These are phyloP conservation scores for Solanum sitiens DNA, from an alignment of 257 asterid genomes.

Conservation along the genomic window DNA sequence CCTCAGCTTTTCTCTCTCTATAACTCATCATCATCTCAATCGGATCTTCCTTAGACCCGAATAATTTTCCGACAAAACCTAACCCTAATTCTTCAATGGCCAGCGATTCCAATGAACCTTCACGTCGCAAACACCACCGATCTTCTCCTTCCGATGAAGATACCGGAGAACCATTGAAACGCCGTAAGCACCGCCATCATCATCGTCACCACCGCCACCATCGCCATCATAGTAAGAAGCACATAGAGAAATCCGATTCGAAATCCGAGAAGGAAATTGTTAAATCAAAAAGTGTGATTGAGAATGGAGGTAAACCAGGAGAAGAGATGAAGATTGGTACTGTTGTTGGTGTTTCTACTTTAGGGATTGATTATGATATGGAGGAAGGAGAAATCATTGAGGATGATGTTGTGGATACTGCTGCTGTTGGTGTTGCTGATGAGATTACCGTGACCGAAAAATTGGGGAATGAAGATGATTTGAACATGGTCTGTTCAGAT, in stretches of 20 bases:
- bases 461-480: conserved; percentile 23
- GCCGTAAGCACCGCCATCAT: conserved; percentile 82
- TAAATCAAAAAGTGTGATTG: neutral
- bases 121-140: conserved; percentile 61
- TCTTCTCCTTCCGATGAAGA: conserved; percentile 57
- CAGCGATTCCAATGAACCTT: conserved; percentile 50
- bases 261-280: neutral
- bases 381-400: conserved; percentile 98
- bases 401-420: conserved; percentile 21
- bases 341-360: conserved; percentile 21
- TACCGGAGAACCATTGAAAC: conserved; percentile 55
- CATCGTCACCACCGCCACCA: conserved; percentile 49
- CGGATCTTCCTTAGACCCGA: neutral
- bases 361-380: conserved; percentile 74
- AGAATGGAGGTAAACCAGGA: neutral
- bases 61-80: neutral
- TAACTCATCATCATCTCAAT: neutral
- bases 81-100: conserved; percentile 30
- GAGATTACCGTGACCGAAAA: neutral
- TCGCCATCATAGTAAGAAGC: conserved; percentile 47
- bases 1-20: neutral
- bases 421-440: neutral
- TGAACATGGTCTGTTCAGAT: conserved; percentile 64
- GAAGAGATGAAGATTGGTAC: conserved; percentile 16
- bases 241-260: conserved; percentile 15